phyloP scores from a whole-genome alignment of 75 land plant genomes.

The Picea glauca region DNA sequence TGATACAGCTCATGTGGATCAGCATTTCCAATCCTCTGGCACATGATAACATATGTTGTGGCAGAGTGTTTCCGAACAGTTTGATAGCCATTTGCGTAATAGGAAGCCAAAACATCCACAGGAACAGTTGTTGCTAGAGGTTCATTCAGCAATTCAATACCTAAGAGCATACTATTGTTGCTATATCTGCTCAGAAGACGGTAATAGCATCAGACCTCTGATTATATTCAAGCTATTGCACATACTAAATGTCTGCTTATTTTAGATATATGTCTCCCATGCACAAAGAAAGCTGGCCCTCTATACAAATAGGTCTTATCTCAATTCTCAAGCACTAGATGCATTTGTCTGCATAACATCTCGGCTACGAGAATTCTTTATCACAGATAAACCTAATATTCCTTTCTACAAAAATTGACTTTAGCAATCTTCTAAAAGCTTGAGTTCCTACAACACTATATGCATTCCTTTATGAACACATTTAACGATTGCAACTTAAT shows the following conservation, averaged over 20 bases:
- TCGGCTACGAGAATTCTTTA: background rate
- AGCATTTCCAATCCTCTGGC: constrained; percentile 81
- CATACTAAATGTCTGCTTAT: background rate
- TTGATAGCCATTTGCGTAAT: constrained; percentile 67
- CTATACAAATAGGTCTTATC: background rate
- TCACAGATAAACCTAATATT: background rate
- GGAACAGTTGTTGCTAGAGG: constrained; percentile 56
- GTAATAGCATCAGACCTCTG: too few relatives aligned
- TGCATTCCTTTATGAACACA: background rate
- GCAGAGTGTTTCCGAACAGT: constrained; percentile 64
- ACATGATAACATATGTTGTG: constrained; percentile 71
- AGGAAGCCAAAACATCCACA: constrained; percentile 46
- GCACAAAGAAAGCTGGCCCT: background rate
- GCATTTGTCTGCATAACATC: background rate
- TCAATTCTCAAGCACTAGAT: background rate
- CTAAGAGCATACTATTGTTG: constrained; percentile 54
- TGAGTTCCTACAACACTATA: background rate
- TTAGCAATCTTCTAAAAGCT: background rate
- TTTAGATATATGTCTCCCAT: background rate
- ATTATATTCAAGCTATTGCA: background rate
- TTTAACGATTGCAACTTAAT: background rate
- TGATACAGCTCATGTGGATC: constrained; percentile 64
- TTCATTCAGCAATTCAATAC: constrained; percentile 85
- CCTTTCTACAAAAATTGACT: background rate
- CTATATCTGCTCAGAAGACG: constrained; percentile 47